phyloP scores from a whole-genome alignment of 805 yeast species.

The Teunomyces funiuensis region DNA sequence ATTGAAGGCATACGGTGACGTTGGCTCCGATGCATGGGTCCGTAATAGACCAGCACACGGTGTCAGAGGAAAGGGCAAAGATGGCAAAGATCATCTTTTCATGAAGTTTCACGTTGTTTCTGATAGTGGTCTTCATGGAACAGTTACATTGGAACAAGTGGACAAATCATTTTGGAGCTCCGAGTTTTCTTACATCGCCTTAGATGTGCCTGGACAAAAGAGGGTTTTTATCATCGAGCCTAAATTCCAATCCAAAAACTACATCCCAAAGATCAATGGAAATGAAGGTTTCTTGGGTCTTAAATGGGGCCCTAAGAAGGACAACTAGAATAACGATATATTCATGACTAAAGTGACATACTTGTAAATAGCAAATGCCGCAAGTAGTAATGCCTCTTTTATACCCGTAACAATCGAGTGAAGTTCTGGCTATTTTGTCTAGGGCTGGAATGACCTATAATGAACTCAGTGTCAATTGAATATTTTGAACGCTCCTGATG shows the following conservation, averaged over 20 bases:
- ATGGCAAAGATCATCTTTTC: conserved; percentile 75
- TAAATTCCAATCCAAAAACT: conserved; percentile 43
- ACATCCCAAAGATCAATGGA: conserved; percentile 36
- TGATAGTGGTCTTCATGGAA: conserved; percentile 56
- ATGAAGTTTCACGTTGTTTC: conserved; percentile 90
- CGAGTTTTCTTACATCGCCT: conserved; percentile 66
- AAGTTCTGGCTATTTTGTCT: no score
- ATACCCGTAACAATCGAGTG: conserved; percentile 8
- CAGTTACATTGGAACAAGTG: conserved; percentile 78
- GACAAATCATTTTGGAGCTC: conserved; percentile 66
- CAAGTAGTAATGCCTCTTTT: conserved; percentile 20
- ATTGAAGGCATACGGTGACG: conserved; percentile 82
- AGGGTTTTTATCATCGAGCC: conserved; percentile 73
- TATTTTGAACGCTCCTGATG: no score
- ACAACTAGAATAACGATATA: conserved; percentile 16
- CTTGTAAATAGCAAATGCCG: conserved; percentile 15
- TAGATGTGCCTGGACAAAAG: conserved; percentile 71
- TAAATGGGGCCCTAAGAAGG: conserved; percentile 81
- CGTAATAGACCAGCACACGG: conserved; percentile 84
- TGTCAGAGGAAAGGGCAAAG: conserved; percentile 61
- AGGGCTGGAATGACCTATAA: no score
- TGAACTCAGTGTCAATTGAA: no score
- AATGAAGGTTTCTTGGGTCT: conserved; percentile 72
- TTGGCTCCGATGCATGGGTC: conserved; percentile 73
- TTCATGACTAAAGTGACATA: background rate